These are phyloP conservation scores for Pyrrhoderma noxium DNA, from an alignment of 1,284 basidiomycete genomes.

Conservation along the genomic window DNA sequence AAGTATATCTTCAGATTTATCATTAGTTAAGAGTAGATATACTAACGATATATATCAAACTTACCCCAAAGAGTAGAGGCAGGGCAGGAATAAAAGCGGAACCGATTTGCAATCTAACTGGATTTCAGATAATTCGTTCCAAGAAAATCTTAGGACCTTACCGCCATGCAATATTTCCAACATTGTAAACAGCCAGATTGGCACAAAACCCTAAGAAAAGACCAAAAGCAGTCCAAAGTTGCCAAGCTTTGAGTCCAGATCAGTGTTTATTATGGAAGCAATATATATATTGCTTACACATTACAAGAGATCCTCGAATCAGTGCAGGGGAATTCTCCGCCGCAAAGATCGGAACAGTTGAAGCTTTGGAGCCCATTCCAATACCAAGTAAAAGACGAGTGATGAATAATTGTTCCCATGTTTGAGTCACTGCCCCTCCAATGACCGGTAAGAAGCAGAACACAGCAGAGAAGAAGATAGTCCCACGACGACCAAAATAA, in stretches of 20 bases:
- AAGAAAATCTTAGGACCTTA: conserved; percentile 50
- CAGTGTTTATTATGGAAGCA: background rate
- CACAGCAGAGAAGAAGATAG: conserved; percentile 59
- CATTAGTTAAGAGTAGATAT: too few species aligned
- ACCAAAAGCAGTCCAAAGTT: conserved; percentile 1
- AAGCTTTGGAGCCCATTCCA: conserved; percentile 61
- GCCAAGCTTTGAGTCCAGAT: conserved; percentile 45
- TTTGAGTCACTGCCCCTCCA: conserved; percentile 40
- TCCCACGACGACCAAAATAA: conserved; percentile 55
- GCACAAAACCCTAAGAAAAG: conserved; percentile 35
- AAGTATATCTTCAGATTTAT: conserved; percentile 34
- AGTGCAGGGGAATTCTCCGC: conserved; percentile 55
- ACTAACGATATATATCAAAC: too few species aligned
- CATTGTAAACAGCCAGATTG: conserved; percentile 40
- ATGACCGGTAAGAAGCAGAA: conserved; percentile 54
- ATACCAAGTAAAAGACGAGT: conserved; percentile 56
- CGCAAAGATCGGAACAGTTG: conserved; percentile 52
- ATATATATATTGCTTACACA: conserved; percentile 3
- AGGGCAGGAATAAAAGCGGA: conserved; percentile 49
- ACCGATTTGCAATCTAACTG: conserved; percentile 41
- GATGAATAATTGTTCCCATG: conserved; percentile 28
- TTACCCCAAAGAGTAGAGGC: conserved; percentile 34
- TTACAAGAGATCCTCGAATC: conserved; percentile 42
- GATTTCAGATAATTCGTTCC: too few species aligned
- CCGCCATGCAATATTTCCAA: conserved; percentile 47